Conservation (phyloP, 2,329 filamentous ascomycete genomes). For the Cladosporium sphaerospermum region DNA sequence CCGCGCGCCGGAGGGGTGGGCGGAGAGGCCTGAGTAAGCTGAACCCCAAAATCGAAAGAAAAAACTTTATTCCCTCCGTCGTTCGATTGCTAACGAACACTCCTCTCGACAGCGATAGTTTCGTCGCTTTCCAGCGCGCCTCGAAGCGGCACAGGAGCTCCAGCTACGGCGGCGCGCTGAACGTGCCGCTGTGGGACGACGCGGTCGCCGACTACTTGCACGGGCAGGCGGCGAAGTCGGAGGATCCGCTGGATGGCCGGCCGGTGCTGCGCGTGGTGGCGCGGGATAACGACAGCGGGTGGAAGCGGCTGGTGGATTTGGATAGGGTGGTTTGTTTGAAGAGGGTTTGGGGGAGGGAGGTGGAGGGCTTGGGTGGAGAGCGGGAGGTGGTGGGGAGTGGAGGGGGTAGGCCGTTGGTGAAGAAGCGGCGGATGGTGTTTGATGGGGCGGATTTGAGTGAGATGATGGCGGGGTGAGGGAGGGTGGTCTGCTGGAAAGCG, state of each 20-base stretch:
- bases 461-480: neutral
- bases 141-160: neutral
- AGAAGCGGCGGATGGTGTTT: slow-evolving; percentile 15
- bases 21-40: neutral
- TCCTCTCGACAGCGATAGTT: neutral
- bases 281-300: too few species aligned
- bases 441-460: slow-evolving; percentile 5
- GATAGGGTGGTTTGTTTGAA: slow-evolving; percentile 2
- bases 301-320: neutral
- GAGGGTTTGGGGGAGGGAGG: neutral
- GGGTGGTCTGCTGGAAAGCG: neutral
- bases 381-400: neutral
- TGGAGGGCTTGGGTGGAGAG: neutral
- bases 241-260: neutral
- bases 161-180: neutral
- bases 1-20: neutral
- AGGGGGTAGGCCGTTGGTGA: neutral
- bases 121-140: neutral
- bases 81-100: too few species aligned
- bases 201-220: neutral
- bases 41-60: too few species aligned
- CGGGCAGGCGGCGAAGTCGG: neutral
- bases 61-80: too few species aligned
- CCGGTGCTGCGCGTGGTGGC: neutral
- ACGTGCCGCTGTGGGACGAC: neutral